phyloP scores from a whole-genome alignment of 2,329 filamentous ascomycete genomes.

The Xylariomycetidae sp. region DNA sequence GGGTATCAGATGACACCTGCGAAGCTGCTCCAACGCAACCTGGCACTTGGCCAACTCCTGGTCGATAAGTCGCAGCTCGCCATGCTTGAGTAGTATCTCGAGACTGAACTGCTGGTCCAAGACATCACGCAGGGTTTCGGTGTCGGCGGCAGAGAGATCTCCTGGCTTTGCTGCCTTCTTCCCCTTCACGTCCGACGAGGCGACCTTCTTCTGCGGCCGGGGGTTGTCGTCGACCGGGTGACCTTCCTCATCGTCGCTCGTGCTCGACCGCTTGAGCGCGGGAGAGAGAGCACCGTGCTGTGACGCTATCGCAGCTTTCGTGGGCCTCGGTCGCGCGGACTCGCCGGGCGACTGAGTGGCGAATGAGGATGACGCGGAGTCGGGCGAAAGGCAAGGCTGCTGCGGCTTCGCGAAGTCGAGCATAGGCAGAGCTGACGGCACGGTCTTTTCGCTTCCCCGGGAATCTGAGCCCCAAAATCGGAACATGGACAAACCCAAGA shows the following conservation, averaged over 20 bases:
- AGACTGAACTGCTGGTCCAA: slow-evolving; percentile 85
- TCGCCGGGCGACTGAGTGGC: slow-evolving; percentile 21
- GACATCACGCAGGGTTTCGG: slow-evolving; percentile 58
- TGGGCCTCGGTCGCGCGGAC: slow-evolving; percentile 25
- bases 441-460: slow-evolving; percentile 49
- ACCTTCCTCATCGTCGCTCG: slow-evolving; percentile 24
- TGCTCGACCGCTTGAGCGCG: slow-evolving; percentile 38
- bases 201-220: slow-evolving; percentile 26
- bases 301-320: slow-evolving; percentile 28
- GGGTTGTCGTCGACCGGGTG: slow-evolving; percentile 14
- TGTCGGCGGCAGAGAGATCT: slow-evolving; percentile 18
- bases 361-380: slow-evolving; percentile 16
- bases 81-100: slow-evolving; percentile 89
- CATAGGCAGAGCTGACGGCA: slow-evolving; percentile 37
- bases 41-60: slow-evolving; percentile 96
- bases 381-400: slow-evolving; percentile 27
- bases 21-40: slow-evolving; percentile 84
- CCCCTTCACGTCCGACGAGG: slow-evolving; percentile 15
- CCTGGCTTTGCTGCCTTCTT: neutral
- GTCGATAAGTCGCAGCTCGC: slow-evolving; percentile 88
- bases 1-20: slow-evolving; percentile 85
- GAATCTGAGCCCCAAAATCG: slow-evolving; percentile 55
- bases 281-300: slow-evolving; percentile 17
- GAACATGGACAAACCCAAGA: slow-evolving; percentile 49
- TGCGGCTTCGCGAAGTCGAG: slow-evolving; percentile 28